Percentiles rank a stretch among this genome's conserved stretches.
Conservation (phyloP, 805 yeast genomes). For the Cyberlindnera japonica region DNA sequence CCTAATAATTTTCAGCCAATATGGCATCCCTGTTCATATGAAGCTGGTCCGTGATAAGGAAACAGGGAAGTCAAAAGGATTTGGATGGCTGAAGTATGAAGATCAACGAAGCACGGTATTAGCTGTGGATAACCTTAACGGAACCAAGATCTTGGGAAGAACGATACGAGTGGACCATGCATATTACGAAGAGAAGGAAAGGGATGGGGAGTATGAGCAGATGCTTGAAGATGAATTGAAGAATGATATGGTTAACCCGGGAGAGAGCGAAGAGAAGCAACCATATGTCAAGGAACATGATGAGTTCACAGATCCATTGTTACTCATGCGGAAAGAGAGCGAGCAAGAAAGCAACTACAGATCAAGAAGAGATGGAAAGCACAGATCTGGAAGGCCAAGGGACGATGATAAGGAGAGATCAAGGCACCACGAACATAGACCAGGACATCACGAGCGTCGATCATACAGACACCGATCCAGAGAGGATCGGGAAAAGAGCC, state of each 20-base stretch:
- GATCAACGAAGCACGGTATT: conserved; percentile 75
- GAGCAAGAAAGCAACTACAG: not conserved
- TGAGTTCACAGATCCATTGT: conserved; percentile 26
- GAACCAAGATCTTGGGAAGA: conserved; percentile 50
- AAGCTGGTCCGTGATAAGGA: conserved; percentile 62
- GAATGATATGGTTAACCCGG: conserved; percentile 26
- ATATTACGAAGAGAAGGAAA: conserved; percentile 51
- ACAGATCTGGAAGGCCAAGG: not conserved
- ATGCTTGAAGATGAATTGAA: conserved; percentile 31
- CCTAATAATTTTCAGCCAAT: conserved; percentile 78
- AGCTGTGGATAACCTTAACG: conserved; percentile 88
- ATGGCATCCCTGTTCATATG: conserved; percentile 78
- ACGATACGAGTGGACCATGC: conserved; percentile 67
- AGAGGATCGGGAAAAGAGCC: not conserved
- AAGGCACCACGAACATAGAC: not conserved
- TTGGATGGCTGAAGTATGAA: conserved; percentile 79
- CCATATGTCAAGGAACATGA: conserved; percentile 12
- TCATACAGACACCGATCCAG: conserved; percentile 8
- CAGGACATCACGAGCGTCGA: not conserved
- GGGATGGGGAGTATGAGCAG: conserved; percentile 45
- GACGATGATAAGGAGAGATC: not conserved
- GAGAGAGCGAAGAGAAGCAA: conserved; percentile 8
- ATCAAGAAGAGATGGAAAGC: conserved; percentile 3
- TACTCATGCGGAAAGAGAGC: conserved; percentile 18
- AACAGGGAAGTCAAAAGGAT: conserved; percentile 67